Conservation (phyloP, 2,329 filamentous ascomycete genomes). For the Pochonia chlamydosporia region DNA sequence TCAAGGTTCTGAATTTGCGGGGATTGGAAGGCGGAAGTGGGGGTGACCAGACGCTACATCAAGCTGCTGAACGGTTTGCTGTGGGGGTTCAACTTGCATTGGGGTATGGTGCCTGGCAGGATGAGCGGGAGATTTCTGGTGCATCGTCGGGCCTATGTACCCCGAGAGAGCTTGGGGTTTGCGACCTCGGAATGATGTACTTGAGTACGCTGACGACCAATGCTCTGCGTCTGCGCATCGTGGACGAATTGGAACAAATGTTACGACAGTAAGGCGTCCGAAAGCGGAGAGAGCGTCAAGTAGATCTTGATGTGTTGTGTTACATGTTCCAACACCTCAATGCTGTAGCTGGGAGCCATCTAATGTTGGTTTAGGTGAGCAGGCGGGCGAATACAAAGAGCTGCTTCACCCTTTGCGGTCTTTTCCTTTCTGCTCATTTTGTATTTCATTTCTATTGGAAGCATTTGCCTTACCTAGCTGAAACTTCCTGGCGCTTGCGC, state of each 20-base stretch:
- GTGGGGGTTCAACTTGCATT: too few relatives aligned
- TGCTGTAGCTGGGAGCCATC: too few relatives aligned
- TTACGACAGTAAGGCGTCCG: too few relatives aligned
- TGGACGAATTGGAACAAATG: too few relatives aligned
- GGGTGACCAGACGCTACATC: not conserved
- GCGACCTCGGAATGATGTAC: not conserved
- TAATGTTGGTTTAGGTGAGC: not conserved
- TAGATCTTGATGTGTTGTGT: not conserved
- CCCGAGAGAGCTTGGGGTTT: not conserved
- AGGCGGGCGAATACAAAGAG: not conserved
- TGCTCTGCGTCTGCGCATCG: too few relatives aligned
- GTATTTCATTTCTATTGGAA: not conserved
- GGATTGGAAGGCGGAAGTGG: not conserved
- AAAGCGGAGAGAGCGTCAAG: too few relatives aligned
- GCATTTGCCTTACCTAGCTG: not conserved
- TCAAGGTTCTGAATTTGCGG: not conserved
- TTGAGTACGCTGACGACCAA: too few relatives aligned
- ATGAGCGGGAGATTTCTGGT: too few relatives aligned
- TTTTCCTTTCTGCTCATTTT: not conserved
- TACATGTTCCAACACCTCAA: not conserved
- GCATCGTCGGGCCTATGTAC: too few relatives aligned
- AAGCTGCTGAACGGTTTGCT: not conserved
- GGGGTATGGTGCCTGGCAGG: too few relatives aligned
- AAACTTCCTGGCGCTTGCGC: not conserved
- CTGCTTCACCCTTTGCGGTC: not conserved